Evolutionary conservation across 345 rosid genomes (phyloP).

Genomic region (Populus simonii): DNA sequence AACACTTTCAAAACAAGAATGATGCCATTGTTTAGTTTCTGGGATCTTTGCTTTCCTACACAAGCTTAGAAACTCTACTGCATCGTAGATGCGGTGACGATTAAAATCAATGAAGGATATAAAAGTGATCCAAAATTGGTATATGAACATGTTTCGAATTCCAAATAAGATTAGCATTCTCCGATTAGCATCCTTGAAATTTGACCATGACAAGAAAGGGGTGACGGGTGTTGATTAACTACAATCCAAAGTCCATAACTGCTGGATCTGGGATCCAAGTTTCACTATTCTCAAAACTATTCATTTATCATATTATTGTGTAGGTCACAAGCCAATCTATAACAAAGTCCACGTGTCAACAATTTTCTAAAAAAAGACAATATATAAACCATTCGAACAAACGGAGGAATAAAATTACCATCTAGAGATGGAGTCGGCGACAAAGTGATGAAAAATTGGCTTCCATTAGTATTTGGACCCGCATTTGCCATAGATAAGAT

Average conservation of each 20-base stretch:
- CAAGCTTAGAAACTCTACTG: not conserved
- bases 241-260: not conserved
- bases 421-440: slow-evolving; percentile 81
- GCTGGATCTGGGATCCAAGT: not conserved
- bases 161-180: not conserved
- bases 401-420: slow-evolving; percentile 42
- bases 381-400: not conserved
- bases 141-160: not conserved
- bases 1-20: not conserved
- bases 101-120: not conserved
- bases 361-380: not conserved
- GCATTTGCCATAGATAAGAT: slow-evolving; percentile 96
- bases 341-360: not conserved
- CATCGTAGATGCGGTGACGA: not conserved
- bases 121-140: too few species aligned
- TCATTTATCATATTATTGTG: not conserved
- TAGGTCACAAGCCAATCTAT: not conserved
- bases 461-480: slow-evolving; percentile 89
- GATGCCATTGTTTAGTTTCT: not conserved
- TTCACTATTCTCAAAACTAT: not conserved
- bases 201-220: not conserved
- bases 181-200: not conserved
- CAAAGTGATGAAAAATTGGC: slow-evolving; percentile 89
- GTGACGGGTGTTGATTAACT: not conserved
- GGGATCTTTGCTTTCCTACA: not conserved